These are phyloP conservation scores for Lophiotrema nucula DNA, from an alignment of 495 filamentous ascomycete species.

Conservation along the genomic window DNA sequence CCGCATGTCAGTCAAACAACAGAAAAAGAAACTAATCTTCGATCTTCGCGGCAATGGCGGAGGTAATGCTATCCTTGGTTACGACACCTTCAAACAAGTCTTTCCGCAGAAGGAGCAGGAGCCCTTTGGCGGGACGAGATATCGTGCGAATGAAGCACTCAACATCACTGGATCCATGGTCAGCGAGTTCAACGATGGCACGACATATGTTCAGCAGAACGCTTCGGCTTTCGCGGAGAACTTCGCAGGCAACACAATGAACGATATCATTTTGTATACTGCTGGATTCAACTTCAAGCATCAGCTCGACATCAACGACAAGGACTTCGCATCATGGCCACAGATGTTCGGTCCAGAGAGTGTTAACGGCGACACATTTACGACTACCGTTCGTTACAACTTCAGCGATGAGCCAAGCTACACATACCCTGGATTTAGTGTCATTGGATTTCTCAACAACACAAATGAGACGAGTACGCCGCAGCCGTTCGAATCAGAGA, in stretches of 20 bases:
- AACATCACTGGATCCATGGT: conserved; percentile 16
- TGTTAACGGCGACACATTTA: conserved; percentile 24
- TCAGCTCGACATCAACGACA: conserved; percentile 15
- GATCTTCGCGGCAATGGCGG: conserved; percentile 32
- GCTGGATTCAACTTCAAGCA: conserved; percentile 18
- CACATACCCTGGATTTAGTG: conserved; percentile 22
- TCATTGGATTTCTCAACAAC: conserved; percentile 24
- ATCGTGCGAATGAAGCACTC: conserved; percentile 24
- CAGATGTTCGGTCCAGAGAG: conserved; percentile 16
- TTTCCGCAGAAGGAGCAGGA: conserved; percentile 21
- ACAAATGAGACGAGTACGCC: conserved; percentile 22
- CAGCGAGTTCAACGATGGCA: conserved; percentile 11
- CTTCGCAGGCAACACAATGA: conserved; percentile 7
- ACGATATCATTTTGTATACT: conserved; percentile 16
- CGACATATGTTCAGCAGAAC: conserved; percentile 19
- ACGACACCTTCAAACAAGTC: conserved; percentile 33
- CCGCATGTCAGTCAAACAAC: background rate
- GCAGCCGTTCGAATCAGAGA: conserved; percentile 29
- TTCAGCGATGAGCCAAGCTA: conserved; percentile 23
- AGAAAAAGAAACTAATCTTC: conserved; percentile 28
- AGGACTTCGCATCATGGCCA: conserved; percentile 7
- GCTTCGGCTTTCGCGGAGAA: conserved; percentile 12
- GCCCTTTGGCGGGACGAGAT: conserved; percentile 27
- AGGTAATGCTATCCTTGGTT: conserved; percentile 26
- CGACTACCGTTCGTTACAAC: conserved; percentile 19